phyloP scores from a whole-genome alignment of 192 early-diverging fungal genomes.

The Jimgerdemannia lactiflua region DNA sequence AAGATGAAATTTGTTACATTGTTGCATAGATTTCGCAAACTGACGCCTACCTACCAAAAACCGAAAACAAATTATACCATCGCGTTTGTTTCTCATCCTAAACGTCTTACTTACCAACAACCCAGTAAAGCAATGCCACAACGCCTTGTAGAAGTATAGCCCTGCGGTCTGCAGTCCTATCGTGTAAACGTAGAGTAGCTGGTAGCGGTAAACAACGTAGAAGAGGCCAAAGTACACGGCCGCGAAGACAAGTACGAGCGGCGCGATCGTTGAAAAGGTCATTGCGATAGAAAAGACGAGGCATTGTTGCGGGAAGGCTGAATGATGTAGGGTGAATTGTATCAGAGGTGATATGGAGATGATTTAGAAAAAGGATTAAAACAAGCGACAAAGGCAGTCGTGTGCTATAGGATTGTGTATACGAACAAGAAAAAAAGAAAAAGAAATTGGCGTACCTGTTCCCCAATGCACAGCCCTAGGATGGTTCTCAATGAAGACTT shows the following conservation, averaged over 20 bases:
- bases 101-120: not conserved
- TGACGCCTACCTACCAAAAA: not conserved
- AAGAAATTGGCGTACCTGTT: conserved; percentile 12
- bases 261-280: conserved; percentile 70
- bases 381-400: not conserved
- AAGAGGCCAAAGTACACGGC: conserved; percentile 69
- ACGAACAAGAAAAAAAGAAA: not conserved
- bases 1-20: too few species aligned
- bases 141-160: conserved; percentile 48
- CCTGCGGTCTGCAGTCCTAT: conserved; percentile 51
- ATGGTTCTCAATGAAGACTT: conserved; percentile 33
- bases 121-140: conserved; percentile 55
- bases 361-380: not conserved
- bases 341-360: not conserved
- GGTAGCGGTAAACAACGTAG: conserved; percentile 71
- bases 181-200: conserved; percentile 70
- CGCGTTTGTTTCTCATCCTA: too few species aligned
- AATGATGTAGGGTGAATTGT: not conserved
- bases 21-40: not conserved
- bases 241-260: conserved; percentile 68
- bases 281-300: conserved; percentile 58
- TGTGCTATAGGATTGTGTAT: not conserved
- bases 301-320: conserved; percentile 42
- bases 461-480: conserved; percentile 42
- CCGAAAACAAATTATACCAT: conserved; percentile 16